These are phyloP conservation scores for Chlamydomonas eustigma DNA, from an alignment of 139 green algal genomes.

Conservation along the genomic window DNA sequence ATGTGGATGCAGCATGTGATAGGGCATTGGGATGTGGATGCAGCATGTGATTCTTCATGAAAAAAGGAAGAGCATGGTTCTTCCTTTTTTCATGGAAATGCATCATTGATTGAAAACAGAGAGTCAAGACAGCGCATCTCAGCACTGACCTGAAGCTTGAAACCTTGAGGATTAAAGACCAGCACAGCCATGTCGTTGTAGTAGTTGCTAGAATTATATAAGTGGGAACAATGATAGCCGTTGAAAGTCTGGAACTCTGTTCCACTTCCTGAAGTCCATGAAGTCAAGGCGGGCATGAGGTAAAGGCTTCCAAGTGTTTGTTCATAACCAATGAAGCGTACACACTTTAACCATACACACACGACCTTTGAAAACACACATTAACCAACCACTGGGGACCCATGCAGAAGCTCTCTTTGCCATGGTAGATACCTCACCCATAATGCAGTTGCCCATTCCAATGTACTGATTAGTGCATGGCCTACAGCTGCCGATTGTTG, in stretches of 20 bases:
- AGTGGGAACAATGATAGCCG: conserved; percentile 19
- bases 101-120: too few relatives aligned
- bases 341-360: too few relatives aligned
- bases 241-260: conserved; percentile 27
- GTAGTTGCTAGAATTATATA: conserved; percentile 19
- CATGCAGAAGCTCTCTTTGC: background rate
- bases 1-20: too few relatives aligned
- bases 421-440: conserved; percentile 17
- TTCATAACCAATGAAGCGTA: too few relatives aligned
- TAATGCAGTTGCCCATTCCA: conserved; percentile 27
- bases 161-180: conserved; percentile 49
- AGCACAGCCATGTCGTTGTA: conserved; percentile 60
- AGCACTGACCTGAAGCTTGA: background rate
- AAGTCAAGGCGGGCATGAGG: too few relatives aligned
- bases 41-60: too few relatives aligned
- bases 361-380: too few relatives aligned
- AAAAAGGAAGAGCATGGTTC: too few relatives aligned
- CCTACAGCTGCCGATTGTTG: conserved; percentile 32
- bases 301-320: too few relatives aligned
- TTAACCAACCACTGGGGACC: background rate
- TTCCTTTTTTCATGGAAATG: too few relatives aligned
- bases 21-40: too few relatives aligned
- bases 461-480: conserved; percentile 20
- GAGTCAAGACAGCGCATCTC: background rate
- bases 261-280: background rate